phyloP scores from a whole-genome alignment of 2,329 filamentous ascomycete genomes.

The Aspergillus candidus region DNA sequence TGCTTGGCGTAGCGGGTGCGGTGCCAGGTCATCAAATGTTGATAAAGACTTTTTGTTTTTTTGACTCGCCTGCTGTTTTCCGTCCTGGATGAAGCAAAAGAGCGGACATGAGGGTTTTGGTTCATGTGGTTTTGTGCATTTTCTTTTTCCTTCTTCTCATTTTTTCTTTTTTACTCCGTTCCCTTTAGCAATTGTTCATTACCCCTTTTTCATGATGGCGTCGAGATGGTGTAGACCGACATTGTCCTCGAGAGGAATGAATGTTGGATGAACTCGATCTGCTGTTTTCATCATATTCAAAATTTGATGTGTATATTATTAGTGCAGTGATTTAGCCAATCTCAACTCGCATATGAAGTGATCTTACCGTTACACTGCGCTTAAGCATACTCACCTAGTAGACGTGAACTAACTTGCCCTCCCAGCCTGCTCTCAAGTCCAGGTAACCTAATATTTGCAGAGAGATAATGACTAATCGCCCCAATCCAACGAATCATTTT shows the following conservation, averaged over 20 bases:
- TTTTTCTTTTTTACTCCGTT: slow-evolving; percentile 7
- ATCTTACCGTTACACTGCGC: not conserved
- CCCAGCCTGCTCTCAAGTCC: no score
- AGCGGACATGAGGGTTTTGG: slow-evolving; percentile 10
- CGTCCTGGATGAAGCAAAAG: slow-evolving; percentile 4
- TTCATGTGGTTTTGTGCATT: slow-evolving; percentile 8
- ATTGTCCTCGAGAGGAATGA: slow-evolving; percentile 27
- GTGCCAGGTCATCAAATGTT: no score
- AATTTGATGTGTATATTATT: slow-evolving; percentile 8
- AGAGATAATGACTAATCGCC: no score
- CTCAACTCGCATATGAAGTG: not conserved
- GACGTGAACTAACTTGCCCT: not conserved
- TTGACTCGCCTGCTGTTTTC: slow-evolving; percentile 6
- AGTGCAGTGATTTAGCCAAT: slow-evolving; percentile 6
- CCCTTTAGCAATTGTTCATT: slow-evolving; percentile 3
- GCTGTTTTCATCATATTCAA: slow-evolving; percentile 5
- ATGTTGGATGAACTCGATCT: slow-evolving; percentile 9
- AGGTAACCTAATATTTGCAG: no score
- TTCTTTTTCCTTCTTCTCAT: slow-evolving; percentile 5
- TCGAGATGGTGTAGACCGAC: slow-evolving; percentile 18
- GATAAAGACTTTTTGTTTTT: slow-evolving; percentile 30
- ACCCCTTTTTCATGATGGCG: slow-evolving; percentile 10
- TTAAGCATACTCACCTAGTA: not conserved
- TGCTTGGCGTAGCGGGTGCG: slow-evolving; percentile 22
- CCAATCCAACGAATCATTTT: no score